Base-by-base conservation (phyloP, 2,329 filamentous ascomycete genomes). In the Cordyceps farinosa region DNA sequence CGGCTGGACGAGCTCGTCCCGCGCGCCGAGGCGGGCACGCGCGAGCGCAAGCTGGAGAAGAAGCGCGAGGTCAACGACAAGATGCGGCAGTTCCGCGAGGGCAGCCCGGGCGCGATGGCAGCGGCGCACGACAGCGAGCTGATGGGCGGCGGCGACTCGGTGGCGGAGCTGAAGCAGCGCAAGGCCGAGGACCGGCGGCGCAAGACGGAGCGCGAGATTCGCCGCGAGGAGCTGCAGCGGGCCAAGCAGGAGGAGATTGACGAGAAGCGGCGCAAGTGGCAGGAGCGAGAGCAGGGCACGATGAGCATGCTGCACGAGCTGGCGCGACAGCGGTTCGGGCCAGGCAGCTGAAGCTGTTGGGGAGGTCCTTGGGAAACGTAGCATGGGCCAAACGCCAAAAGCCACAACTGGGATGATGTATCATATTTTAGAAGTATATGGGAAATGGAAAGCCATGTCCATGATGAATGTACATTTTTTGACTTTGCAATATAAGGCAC, bases 1-100 rank as follows among this genome's bases (percentile, higher is more conserved):
- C 84, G 84, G 0, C 81, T 95, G 0, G 91, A 97, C 15, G 93
- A 97, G 67, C 78, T 97, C 0, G 86, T 83, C 0, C 93, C 94
- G 0, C 90, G 91, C 11, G 91, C 94, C 0, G 92, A 95, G 65
- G 79, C 92, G 0, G 92, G 93, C 0, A 90, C 90, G 1, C 87
- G 88, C 52, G 94, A 97, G 77, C 87, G 94, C 11, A 85, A 87
- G 70, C 82, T 98, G 1, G 94, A 99, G 78, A 97, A 97, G 83
- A 89, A 88, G 67, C 84, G 83, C 40, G 89, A 90, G 66, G 80
- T 84, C 5, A 89, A 90, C 36, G 87, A 89, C 7, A 86, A 88
- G 67, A 88, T 96, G 79, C 84, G 87, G 32, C 83, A 84, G 11
- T 97, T 96, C 71, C 78, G 86, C 64, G 81, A 92, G 67, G 87